Evolutionary conservation across 1,284 basidiomycete species (phyloP), one percentile per base, ranked within the genome.

Genomic region (Moesziomyces globuligerus): DNA sequence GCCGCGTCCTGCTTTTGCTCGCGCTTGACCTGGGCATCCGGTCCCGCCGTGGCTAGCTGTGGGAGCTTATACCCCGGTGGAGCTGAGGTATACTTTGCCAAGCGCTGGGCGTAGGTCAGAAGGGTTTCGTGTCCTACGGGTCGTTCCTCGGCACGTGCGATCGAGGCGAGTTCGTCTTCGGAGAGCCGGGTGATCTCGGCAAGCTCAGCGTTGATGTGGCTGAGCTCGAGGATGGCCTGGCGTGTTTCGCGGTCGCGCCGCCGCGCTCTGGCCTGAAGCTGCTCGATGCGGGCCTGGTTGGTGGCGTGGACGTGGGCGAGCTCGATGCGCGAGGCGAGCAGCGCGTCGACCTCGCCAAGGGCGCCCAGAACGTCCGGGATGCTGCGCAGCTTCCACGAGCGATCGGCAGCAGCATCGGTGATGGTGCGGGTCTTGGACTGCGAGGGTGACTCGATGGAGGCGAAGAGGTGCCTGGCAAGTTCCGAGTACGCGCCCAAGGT

Each of bases 31-130:
- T 20, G 37, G 42, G 8, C 4, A 26, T 7, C 18, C 39, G 3
- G 25, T 26, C 8, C 15, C 9, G 48, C 39, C 32, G 57, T 24
- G 0, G 62, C 46, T 6, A 66, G 7, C 23, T 54, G 53, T 5
- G 69, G 69, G 11, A 77, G 45, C 34, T 58, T 60, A 53, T 74
- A 75, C 1, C 75, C 75, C 1, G 69, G 73, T 7, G 75, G 75
- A 20, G 75, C 75, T 9, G 70, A 71, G 0, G 75, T 77, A 29
- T 75, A 77, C 15, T 55, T 54, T 6, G 75, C 58, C 20, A 77
- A 41, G 3, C 74, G 50, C 43, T 77, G 75, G 3, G 75, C 75
- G 37, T 77, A 77, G 3, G 56, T 39, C 3, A 77, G 46, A 15
- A 77, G 25, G 7, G 65, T 66, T 9, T 48, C 11, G 38, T 66